A percentile compares a stretch with the other conserved stretches of the same genome.
phyloP scores from a whole-genome alignment of 345 rosid species.

The Erucastrum elatum region DNA sequence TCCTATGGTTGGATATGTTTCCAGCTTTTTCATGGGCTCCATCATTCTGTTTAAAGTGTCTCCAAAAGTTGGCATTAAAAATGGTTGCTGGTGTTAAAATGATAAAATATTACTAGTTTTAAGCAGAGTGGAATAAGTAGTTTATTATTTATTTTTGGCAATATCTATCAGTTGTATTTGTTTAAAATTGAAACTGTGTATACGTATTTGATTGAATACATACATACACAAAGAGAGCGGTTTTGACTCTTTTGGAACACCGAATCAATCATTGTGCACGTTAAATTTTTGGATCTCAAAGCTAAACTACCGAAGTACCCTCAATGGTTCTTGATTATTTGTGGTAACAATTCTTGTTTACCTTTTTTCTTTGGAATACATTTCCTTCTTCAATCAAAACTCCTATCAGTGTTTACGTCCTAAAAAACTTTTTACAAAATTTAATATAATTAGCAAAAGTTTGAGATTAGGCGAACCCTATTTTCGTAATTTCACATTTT shows the following conservation, averaged over 20 bases:
- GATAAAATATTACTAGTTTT: conserved; percentile 17
- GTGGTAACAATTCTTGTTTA: background rate
- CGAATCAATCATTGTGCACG: conserved; percentile 1
- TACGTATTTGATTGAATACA: background rate
- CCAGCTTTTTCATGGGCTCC: conserved; percentile 39
- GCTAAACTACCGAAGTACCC: background rate
- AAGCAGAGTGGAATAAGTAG: conserved; percentile 18
- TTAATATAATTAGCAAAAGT: background rate
- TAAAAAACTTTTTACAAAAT: background rate
- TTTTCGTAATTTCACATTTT: conserved; percentile 13
- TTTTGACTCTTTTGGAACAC: conserved; percentile 11
- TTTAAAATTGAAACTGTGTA: background rate
- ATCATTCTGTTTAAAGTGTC: conserved; percentile 27
- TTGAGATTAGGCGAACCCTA: background rate
- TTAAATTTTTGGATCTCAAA: conserved; percentile 18
- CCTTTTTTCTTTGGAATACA: too few relatives aligned
- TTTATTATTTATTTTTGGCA: conserved; percentile 16
- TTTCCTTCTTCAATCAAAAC: too few relatives aligned
- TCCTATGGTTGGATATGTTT: conserved; percentile 21
- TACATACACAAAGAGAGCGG: background rate
- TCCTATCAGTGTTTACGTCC: background rate
- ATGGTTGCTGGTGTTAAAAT: conserved; percentile 23
- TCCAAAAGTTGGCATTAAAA: conserved; percentile 33
- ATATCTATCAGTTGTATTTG: background rate
- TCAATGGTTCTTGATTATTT: background rate